Base-by-base conservation (phyloP, 108 stramenopile genomes). In the Skeletonema tropicum region DNA sequence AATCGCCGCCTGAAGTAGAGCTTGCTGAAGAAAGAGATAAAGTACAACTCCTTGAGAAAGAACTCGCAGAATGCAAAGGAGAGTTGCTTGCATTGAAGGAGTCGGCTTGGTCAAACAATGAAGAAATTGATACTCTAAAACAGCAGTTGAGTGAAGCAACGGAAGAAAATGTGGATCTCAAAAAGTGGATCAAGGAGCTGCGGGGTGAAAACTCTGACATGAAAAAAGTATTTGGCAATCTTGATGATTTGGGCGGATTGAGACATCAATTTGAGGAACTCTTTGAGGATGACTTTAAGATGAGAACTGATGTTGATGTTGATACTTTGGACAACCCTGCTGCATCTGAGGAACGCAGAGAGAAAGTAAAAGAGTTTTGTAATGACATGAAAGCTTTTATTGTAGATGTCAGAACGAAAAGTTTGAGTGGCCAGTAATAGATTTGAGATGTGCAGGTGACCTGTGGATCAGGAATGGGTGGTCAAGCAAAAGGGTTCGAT, bases 181-280 rank as follows among this genome's bases (percentile, higher is more conserved):
- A 55, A 10, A 55, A 55, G 19, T 23, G 15, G 52, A 55, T 55
- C 52, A 55, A 55, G 9, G 9, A 55, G 52, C n/a, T 55, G 52
- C 52, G 23, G 23, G 52, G 52, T 55, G 52, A 55, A 55, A 55
- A 55, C n/a, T 55, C 52, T 21, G 52, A 55, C 23, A 55, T 55
- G 52, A 55, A 23, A 23, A 55, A 55, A 23, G 52, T 55, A 2
- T 55, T 55, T 23, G 52, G 52, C 21, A 55, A 9, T 55, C 52
- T 55, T 9, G 52, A 55, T 55, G 52, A 55, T 55, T 25, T 55
- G 52, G 52, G 52, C 21, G 52, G 25, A 23, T 55, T 55, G 9
- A 21, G 52, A 23, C 19, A 55, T 23, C 52, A 55, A n/a, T 55
- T 25, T 55, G 52, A 55, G 21, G 23, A 8, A 23, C 52, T 55